Evolutionary conservation across 257 asterid species (phyloP).

Genomic region (Fraxinus quadrangulata): DNA sequence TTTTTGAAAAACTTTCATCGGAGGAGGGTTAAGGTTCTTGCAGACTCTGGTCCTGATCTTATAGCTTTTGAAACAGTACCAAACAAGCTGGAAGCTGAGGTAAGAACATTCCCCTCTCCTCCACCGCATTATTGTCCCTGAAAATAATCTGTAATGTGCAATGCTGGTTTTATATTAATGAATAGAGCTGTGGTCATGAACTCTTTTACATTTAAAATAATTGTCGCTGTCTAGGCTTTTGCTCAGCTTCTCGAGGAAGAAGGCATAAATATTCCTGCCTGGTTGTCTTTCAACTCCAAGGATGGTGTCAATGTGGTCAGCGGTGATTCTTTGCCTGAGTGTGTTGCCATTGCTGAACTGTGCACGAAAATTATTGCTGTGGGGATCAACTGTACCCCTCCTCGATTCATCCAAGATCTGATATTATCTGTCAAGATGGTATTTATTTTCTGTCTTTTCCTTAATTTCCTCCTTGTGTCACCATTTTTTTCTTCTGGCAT

Average conservation of each 20-base stretch:
- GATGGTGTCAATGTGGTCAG: slow-evolving; percentile 83
- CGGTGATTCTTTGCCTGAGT: slow-evolving; percentile 78
- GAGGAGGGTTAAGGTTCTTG: slow-evolving; percentile 42
- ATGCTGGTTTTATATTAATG: not conserved
- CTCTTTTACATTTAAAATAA: not conserved
- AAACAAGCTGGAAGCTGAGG: slow-evolving; percentile 47
- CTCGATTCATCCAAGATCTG: slow-evolving; percentile 74
- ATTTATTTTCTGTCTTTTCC: slow-evolving; percentile 15
- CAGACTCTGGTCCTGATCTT: slow-evolving; percentile 42
- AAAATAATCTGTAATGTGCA: slow-evolving; percentile 7
- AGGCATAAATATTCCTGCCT: slow-evolving; percentile 66
- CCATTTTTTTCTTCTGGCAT: not conserved
- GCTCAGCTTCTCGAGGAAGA: slow-evolving; percentile 79
- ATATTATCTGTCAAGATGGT: slow-evolving; percentile 71
- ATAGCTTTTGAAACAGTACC: slow-evolving; percentile 49
- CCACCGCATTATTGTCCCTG: not conserved
- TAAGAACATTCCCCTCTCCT: slow-evolving; percentile 5
- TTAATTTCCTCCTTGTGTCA: not conserved
- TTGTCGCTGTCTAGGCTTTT: slow-evolving; percentile 58
- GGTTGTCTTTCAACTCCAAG: slow-evolving; percentile 88
- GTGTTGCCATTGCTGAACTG: slow-evolving; percentile 68
- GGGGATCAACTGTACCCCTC: slow-evolving; percentile 90
- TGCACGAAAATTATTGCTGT: slow-evolving; percentile 69
- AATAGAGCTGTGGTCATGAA: not conserved
- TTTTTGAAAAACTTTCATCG: slow-evolving; percentile 45